Evolutionary conservation across 495 filamentous ascomycete genomes (phyloP).

Genomic region (Neohortaea acidophila): DNA sequence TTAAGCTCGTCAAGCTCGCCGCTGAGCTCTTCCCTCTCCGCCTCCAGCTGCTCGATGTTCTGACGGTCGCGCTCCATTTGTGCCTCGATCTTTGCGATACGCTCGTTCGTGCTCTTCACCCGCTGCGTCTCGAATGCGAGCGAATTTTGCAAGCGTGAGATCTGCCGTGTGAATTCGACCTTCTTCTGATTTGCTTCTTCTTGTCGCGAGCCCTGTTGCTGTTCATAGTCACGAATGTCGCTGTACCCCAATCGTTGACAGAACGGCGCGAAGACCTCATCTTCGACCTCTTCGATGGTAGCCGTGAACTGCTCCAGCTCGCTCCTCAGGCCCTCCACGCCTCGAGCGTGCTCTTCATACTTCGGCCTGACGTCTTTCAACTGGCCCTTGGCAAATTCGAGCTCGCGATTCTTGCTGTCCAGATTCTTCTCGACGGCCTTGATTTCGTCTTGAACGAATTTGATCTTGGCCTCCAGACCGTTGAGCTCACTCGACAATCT

Average conservation of each 20-base stretch:
- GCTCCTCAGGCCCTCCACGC: slow-evolving; percentile 48
- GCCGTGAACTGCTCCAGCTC: slow-evolving; percentile 53
- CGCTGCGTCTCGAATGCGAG: slow-evolving; percentile 63
- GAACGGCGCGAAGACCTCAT: slow-evolving; percentile 76
- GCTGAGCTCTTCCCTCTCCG: slow-evolving; percentile 58
- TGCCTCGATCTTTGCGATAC: slow-evolving; percentile 51
- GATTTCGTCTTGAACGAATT: slow-evolving; percentile 57
- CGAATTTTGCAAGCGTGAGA: slow-evolving; percentile 60
- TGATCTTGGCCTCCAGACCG: slow-evolving; percentile 65
- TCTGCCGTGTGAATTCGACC: slow-evolving; percentile 72
- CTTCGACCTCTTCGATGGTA: slow-evolving; percentile 73
- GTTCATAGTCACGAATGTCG: slow-evolving; percentile 83
- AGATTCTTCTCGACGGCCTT: slow-evolving; percentile 74
- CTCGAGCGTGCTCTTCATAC: slow-evolving; percentile 51
- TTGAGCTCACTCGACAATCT: slow-evolving; percentile 61
- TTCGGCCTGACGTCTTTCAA: slow-evolving; percentile 63
- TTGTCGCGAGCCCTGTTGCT: slow-evolving; percentile 78
- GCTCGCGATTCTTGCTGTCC: slow-evolving; percentile 68
- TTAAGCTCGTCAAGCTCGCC: slow-evolving; percentile 53
- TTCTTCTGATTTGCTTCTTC: slow-evolving; percentile 78
- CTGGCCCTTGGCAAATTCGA: slow-evolving; percentile 53
- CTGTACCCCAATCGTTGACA: slow-evolving; percentile 75
- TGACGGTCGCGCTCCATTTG: slow-evolving; percentile 47
- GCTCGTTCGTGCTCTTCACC: slow-evolving; percentile 48
- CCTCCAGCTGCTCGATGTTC: slow-evolving; percentile 52